Base-by-base conservation (phyloP, 1,139 yeast genomes). In the Ogataea hybrid region DNA sequence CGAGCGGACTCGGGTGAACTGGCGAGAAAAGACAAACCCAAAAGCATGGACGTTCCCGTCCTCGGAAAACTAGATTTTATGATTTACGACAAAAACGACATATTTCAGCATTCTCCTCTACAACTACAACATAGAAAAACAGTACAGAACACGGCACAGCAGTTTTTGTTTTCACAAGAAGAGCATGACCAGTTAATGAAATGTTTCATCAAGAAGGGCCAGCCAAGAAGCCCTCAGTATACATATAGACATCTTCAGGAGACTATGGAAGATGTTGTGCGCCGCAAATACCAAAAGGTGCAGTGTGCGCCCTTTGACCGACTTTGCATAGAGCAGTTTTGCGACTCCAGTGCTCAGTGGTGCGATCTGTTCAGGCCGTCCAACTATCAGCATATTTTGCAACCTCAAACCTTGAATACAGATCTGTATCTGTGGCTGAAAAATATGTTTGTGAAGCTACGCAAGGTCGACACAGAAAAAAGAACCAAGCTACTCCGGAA, bases 341-440 rank as follows among this genome's bases (percentile, higher is more conserved):
- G 5, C 16, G 31, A 43, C 32, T 27, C 23, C 10, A 29, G 39
- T 20, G 39, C 51, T 7, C 62, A 54, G 37, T 61, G 65, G 65
- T 57, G 63, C 47, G 64, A 61, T 41, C 34, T 54, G 10, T 59
- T 56, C 45, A 39, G 39, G 22, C 64, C 65, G 2, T 29, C 30
- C 6, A 36, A 44, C 8, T 50, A 55, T 37, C 28, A 35, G 10
- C 55, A 60, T 31, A 49, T 56, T 23, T 35, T 61, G 28, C 62
- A 58, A 36, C 30, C 55, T 5, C 29, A 30, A 3, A 30, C 39
- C 4, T 38, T 53, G 5, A 43, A 53, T 6, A 59, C 43, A 14
- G 52, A 33, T 16, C 63, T 81, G 1, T 56, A 61, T 23, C 47
- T 52, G 4, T 82, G 89, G 88, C 53, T 83, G 1, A 37, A 51